Conservation (phyloP, 192 early-diverging fungal genomes). For the Lunasporangiospora selenospora region DNA sequence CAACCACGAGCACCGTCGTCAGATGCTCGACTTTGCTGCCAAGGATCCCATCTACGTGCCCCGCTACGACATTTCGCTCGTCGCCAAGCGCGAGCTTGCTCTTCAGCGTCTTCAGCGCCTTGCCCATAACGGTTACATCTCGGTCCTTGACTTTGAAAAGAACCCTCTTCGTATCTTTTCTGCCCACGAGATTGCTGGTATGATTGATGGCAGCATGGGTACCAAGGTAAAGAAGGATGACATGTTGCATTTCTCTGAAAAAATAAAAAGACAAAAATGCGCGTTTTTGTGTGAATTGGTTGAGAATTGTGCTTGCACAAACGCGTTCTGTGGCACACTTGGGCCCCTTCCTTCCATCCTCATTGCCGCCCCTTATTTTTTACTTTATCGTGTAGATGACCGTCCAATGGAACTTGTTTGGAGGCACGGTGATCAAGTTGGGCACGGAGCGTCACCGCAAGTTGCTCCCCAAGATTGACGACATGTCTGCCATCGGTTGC, state of each 20-base stretch:
- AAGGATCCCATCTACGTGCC: slow-evolving; percentile 65
- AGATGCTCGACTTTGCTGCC: slow-evolving; percentile 56
- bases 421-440: slow-evolving; percentile 70
- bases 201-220: slow-evolving; percentile 74
- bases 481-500: slow-evolving; percentile 71
- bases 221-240: too few relatives aligned
- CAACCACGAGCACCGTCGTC: slow-evolving; percentile 61
- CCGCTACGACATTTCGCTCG: slow-evolving; percentile 67
- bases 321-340: too few relatives aligned
- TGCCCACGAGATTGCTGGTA: slow-evolving; percentile 78
- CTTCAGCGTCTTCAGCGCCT: slow-evolving; percentile 58
- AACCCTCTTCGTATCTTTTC: slow-evolving; percentile 72
- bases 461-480: slow-evolving; percentile 67
- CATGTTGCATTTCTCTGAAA: too few relatives aligned
- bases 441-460: slow-evolving; percentile 77
- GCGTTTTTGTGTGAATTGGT: too few relatives aligned
- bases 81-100: slow-evolving; percentile 69
- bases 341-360: background rate
- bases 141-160: slow-evolving; percentile 72
- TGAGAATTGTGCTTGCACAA: too few relatives aligned
- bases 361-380: background rate
- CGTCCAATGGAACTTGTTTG: slow-evolving; percentile 48
- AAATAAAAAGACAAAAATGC: too few relatives aligned
- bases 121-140: slow-evolving; percentile 62
- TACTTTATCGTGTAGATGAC: slow-evolving; percentile 30